Conservation (phyloP, 805 yeast genomes). For the Candida pseudofarinosa region DNA sequence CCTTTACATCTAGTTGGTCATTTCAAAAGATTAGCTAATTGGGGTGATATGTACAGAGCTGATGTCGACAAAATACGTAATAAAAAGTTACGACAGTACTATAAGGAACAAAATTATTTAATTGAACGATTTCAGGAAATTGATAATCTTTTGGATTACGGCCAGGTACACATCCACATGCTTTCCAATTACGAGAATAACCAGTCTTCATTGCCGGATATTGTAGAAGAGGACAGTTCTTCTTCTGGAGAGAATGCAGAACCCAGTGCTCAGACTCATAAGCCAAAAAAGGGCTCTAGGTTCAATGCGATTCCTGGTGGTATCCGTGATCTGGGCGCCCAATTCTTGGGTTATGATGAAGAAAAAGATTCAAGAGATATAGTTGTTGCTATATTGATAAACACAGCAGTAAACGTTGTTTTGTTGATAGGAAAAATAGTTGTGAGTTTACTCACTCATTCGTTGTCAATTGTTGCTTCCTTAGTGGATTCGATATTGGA, state of each 20-base stretch:
- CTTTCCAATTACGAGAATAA: constrained; percentile 48
- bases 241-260: not conserved
- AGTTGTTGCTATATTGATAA: constrained; percentile 57
- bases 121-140: constrained; percentile 55
- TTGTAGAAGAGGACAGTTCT: constrained; percentile 5
- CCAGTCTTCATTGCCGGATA: not conserved
- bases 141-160: constrained; percentile 66
- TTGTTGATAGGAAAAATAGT: constrained; percentile 56
- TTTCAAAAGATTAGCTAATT: constrained; percentile 23
- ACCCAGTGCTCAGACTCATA: constrained; percentile 3
- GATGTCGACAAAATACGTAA: constrained; percentile 18
- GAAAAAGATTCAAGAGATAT: constrained; percentile 44
- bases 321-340: constrained; percentile 55
- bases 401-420: constrained; percentile 55
- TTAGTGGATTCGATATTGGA: constrained; percentile 74
- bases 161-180: constrained; percentile 58
- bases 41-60: constrained; percentile 20
- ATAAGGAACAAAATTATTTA: constrained; percentile 55
- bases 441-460: constrained; percentile 60
- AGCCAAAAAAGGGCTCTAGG: constrained; percentile 17
- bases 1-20: constrained; percentile 35
- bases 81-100: constrained; percentile 37
- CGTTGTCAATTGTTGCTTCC: constrained; percentile 75
- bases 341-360: constrained; percentile 45
- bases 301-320: constrained; percentile 55